Evolutionary conservation across 495 filamentous ascomycete genomes (phyloP), one percentile per base, ranked within the genome.

Genomic region (Coniosporium apollinis): DNA sequence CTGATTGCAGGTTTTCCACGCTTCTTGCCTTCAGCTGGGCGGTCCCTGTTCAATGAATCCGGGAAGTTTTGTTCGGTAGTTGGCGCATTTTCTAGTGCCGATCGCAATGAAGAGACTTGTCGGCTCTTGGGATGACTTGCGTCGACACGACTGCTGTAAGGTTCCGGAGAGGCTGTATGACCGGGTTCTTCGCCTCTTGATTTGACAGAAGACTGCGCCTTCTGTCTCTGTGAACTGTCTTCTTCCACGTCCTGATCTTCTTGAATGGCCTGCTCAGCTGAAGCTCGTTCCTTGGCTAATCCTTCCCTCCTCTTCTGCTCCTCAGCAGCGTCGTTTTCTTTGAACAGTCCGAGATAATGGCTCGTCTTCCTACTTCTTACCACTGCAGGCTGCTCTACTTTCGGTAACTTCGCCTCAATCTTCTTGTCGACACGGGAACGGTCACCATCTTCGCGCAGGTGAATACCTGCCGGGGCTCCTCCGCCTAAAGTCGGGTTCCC

Each of bases 281-380:
- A 1, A 11, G 28, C 18, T n/a, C 19, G 4, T 10, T 34, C 13
- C 20, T 39, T 47, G 33, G 5, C 29, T 30, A 2, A 21, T 22
- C 36, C 51, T 39, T 38, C 46, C 32, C 37, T 37, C 39, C 47
- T 57, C 42, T 38, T 49, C 16, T 44, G 54, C 28, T 69, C 69
- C 14, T 66, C 57, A 9, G 60, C 65, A 8, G 59, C 59, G 17
- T 82, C 77, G 39, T 85, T 89, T 49, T 94, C 83, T 52, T 83
- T 89, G 65, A 97, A 97, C 34, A 94, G 67, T 3, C 89, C 73
- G 30, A 97, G 56, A 48, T 80, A 82, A 54, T 97, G 86, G 51
- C 83, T 93, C 30, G 87, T 77, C 59, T 97, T 97, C 39, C 89
- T 74, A 56, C 85, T 94, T 42, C 89, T 74, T 33, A 72, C 72